phyloP scores from a whole-genome alignment of 176 grass and related monocot species.

The Aechmea fasciata region DNA sequence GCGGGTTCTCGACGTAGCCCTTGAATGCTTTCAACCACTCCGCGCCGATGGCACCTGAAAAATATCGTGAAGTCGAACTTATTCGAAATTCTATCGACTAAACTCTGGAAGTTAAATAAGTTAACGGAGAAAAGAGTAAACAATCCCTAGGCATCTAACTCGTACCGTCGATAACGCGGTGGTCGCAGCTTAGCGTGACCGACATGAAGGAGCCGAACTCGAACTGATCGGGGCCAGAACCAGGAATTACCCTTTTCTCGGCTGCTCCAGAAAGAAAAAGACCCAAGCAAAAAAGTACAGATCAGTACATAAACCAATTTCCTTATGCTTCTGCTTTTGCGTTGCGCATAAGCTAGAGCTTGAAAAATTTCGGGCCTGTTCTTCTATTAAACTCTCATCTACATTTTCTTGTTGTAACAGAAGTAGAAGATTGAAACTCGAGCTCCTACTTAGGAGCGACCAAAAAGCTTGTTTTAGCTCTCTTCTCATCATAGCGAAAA shows the following conservation, averaged over 20 bases:
- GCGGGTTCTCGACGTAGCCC: conserved; percentile 86
- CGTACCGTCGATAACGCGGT: conserved; percentile 92
- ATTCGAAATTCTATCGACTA: too few relatives aligned
- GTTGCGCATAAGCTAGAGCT: not conserved
- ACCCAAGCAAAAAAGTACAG: not conserved
- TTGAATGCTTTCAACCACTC: conserved; percentile 91
- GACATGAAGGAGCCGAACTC: conserved; percentile 95
- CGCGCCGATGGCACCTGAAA: conserved; percentile 70
- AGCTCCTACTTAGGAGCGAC: too few relatives aligned
- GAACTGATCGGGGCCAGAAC: conserved; percentile 37
- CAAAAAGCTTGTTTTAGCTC: too few relatives aligned
- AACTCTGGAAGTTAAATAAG: not conserved
- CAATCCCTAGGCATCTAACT: not conserved
- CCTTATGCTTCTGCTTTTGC: not conserved
- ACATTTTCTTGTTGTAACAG: too few relatives aligned
- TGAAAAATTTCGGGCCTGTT: too few relatives aligned
- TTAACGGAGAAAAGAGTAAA: not conserved
- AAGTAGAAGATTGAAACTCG: too few relatives aligned
- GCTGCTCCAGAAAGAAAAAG: conserved; percentile 27
- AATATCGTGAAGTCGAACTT: not conserved
- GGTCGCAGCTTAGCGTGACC: conserved; percentile 88
- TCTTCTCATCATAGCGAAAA: too few relatives aligned
- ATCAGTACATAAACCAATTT: not conserved
- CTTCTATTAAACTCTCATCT: not conserved
- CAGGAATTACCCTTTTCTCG: conserved; percentile 86